A percentile compares a stretch with the other conserved stretches of the same genome.
Conservation (phyloP, 2,329 filamentous ascomycete genomes). For the Trichoderma atroviride region DNA sequence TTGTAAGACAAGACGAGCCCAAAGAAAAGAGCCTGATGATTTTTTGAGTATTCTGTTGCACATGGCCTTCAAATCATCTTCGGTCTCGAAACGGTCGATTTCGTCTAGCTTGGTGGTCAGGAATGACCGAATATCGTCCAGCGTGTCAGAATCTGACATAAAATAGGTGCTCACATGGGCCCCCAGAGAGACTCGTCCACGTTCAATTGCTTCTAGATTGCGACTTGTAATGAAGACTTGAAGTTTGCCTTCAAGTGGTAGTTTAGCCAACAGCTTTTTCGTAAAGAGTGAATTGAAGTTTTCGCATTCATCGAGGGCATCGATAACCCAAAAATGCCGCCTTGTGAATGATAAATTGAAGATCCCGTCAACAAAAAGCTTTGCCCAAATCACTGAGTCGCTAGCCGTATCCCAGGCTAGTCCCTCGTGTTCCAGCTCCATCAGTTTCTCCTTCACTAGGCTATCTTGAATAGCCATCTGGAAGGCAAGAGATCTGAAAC, state of each 20-base stretch:
- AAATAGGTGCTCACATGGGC: not conserved
- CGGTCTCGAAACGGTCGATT: not conserved
- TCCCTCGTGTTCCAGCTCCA: not conserved
- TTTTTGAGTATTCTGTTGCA: constrained; percentile 14
- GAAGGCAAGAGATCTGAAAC: constrained; percentile 4
- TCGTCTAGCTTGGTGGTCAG: not conserved
- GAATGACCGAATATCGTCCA: not conserved
- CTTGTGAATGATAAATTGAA: not conserved
- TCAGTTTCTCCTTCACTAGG: not conserved
- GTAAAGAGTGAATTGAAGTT: not conserved
- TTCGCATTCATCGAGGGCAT: constrained; percentile 6
- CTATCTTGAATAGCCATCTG: constrained; percentile 14
- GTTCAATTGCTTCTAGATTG: constrained; percentile 2
- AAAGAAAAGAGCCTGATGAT: constrained; percentile 20
- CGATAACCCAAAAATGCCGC: constrained; percentile 15
- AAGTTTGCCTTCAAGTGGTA: not conserved
- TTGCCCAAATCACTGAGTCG: constrained; percentile 9
- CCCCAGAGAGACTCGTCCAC: not conserved
- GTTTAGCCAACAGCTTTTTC: not conserved
- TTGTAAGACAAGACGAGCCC: constrained; percentile 19
- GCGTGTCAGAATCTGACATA: constrained; percentile 1
- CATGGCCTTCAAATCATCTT: not conserved
- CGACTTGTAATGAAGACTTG: constrained; percentile 19
- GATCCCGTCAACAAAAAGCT: constrained; percentile 21
- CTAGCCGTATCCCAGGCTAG: not conserved